Evolutionary conservation across 768 basidiomycete genomes (phyloP).

Genomic region (Lactarius vividus): DNA sequence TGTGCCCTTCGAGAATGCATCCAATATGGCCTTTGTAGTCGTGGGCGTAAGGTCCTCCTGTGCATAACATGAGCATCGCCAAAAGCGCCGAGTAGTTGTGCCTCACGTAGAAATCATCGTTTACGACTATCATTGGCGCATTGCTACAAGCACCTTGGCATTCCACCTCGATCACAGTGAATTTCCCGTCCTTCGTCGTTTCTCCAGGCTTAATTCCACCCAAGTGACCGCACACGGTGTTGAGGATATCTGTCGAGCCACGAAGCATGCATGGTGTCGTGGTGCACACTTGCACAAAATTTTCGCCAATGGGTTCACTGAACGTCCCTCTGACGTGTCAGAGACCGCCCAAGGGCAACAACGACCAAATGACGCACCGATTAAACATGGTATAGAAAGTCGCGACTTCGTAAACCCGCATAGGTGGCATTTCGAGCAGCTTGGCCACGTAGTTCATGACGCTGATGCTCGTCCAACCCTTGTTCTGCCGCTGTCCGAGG

Average conservation of each 20-base stretch:
- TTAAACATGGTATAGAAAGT: constrained; percentile 99
- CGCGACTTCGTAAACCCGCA: constrained; percentile 99
- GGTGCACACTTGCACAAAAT: constrained; percentile 98
- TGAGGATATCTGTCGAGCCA: constrained; percentile 87
- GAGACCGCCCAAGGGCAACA: background rate
- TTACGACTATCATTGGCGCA: constrained; percentile 94
- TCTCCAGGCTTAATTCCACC: constrained; percentile 83
- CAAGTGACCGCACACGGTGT: constrained; percentile 80
- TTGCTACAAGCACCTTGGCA: constrained; percentile 99
- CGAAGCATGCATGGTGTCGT: constrained; percentile 97
- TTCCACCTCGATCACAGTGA: constrained; percentile 97
- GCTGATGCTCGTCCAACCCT: constrained; percentile 96
- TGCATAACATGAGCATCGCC: constrained; percentile 22
- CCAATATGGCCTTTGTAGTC: constrained; percentile 75
- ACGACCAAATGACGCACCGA: constrained; percentile 51
- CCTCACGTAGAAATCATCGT: constrained; percentile 93
- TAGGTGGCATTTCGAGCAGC: constrained; percentile 89
- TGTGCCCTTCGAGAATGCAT: constrained; percentile 74
- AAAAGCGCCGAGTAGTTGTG: constrained; percentile 19
- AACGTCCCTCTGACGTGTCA: background rate
- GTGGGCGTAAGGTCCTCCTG: constrained; percentile 83
- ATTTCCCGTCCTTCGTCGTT: constrained; percentile 95
- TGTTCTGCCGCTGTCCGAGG: constrained; percentile 95
- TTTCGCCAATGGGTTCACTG: constrained; percentile 89
- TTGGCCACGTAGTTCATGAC: constrained; percentile 99